Evolutionary conservation across 148 eudicot species (phyloP), one percentile per base, ranked within the genome.

Genomic region (Vaccinium corymbosum): DNA sequence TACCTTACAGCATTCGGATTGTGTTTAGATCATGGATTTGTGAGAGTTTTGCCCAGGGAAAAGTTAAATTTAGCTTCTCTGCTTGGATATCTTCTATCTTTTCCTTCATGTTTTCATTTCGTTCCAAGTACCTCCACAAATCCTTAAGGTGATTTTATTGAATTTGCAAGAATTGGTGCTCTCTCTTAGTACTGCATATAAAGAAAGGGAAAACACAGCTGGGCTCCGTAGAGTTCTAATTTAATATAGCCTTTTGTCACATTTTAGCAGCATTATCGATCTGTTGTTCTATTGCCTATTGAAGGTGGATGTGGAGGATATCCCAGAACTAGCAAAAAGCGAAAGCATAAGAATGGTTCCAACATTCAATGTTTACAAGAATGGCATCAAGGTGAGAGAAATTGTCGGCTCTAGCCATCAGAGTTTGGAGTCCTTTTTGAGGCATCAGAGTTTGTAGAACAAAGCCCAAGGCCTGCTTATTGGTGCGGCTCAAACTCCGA

Each of bases 241-340:
- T 16, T 22, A 1, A 22, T 7, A 14, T 3, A 1, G 46, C 9
- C 59, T 66, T 4, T 15, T 15, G 56, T 50, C 35, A 38, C 42
- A 19, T 42, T 11, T 8, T 52, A 19, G 7, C 13, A 53, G 7
- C 38, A 73, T 32, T 1, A 73, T 7, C 7, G 7, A 38, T 7
- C 0, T 73, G 13, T 5, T 73, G 13, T 5, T 32, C 7, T 20
- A 68, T 53, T 32, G 15, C 71, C 6, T n/a, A n/a, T 25, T 81
- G 81, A 81, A 85, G 87, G 84, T 85, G 87, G 73, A 74, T n/a
- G 75, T 49, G 76, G 81, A 73, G 35, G 51, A 85, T 75, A 81
- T 17, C 72, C 29, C 83, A 56, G 78, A 22, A 80, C 25, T 56
- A 20, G 84, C 56, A 48, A 29, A 50, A 81, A 66, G 81, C 29